Evolutionary conservation across 495 filamentous ascomycete species (phyloP).

Genomic region (Hypoxylon subgilvum): DNA sequence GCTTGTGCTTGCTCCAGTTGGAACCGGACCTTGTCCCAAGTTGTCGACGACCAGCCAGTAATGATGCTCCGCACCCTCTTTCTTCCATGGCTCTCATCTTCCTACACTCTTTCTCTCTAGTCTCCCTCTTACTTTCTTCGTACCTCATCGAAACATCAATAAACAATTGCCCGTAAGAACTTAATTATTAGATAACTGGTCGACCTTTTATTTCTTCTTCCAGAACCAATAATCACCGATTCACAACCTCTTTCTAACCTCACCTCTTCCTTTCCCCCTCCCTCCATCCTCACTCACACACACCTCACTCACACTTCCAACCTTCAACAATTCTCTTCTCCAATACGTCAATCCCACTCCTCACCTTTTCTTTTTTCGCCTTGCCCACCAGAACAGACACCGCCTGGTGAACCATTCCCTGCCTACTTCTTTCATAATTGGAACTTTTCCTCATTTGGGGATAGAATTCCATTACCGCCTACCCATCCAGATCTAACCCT

Average conservation of each 20-base stretch:
- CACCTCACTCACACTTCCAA: constrained; percentile 26
- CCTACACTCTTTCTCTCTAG: constrained; percentile 32
- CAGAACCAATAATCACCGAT: constrained; percentile 15
- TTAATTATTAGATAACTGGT: constrained; percentile 26
- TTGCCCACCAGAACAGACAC: constrained; percentile 19
- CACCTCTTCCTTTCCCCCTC: no score
- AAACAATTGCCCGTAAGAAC: constrained; percentile 18
- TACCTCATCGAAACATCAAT: constrained; percentile 22
- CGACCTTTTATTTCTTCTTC: constrained; percentile 11
- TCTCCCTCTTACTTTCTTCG: constrained; percentile 28
- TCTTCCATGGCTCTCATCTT: no score
- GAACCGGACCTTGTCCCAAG: constrained; percentile 34
- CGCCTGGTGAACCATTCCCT: constrained; percentile 18
- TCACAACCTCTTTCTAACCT: no score
- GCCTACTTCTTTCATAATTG: constrained; percentile 12
- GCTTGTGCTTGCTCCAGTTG: constrained; percentile 29
- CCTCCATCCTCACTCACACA: constrained; percentile 37
- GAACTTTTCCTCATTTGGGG: constrained; percentile 28
- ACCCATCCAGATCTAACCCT: constrained; percentile 39
- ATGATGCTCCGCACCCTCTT: constrained; percentile 14
- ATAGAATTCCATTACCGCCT: constrained; percentile 32
- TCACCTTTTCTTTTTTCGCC: constrained; percentile 31
- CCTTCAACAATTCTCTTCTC: constrained; percentile 33
- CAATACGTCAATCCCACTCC: constrained; percentile 22
- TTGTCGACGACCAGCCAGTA: constrained; percentile 17